Conservation (phyloP, 371 early-diverging fungal species). For the Smittium mucronatum region DNA sequence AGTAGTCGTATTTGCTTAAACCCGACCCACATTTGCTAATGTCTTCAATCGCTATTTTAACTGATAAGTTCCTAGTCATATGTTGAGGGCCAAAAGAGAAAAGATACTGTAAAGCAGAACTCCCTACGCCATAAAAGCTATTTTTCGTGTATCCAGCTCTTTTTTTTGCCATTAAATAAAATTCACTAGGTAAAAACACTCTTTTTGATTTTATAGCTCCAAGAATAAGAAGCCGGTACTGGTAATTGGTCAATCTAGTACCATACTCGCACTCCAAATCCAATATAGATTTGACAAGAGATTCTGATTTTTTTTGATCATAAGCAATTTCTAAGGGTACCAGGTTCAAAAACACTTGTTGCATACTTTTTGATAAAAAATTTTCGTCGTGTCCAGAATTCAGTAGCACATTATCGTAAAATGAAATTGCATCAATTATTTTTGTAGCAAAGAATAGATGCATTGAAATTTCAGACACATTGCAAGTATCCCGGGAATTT, state of each 20-base stretch:
- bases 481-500: neutral
- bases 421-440: neutral
- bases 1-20: neutral
- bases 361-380: neutral
- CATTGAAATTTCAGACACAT: neutral
- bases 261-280: neutral
- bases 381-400: neutral
- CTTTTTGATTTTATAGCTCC: neutral
- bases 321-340: neutral
- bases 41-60: neutral
- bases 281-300: neutral
- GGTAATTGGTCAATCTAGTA: neutral
- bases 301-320: neutral
- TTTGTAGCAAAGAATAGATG: neutral
- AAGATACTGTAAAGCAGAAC: slow-evolving; percentile 2
- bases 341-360: neutral
- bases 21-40: neutral
- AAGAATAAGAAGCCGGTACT: neutral
- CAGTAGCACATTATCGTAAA: neutral
- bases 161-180: neutral
- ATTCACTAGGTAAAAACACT: neutral
- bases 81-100: neutral
- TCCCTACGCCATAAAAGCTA: neutral
- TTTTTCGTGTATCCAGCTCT: neutral
- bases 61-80: neutral